Percentiles rank a stretch among this genome's conserved stretches.
These are phyloP conservation scores for Acanthamoeba lenticulata DNA, from an alignment of 208 protist genomes.

Conservation along the genomic window DNA sequence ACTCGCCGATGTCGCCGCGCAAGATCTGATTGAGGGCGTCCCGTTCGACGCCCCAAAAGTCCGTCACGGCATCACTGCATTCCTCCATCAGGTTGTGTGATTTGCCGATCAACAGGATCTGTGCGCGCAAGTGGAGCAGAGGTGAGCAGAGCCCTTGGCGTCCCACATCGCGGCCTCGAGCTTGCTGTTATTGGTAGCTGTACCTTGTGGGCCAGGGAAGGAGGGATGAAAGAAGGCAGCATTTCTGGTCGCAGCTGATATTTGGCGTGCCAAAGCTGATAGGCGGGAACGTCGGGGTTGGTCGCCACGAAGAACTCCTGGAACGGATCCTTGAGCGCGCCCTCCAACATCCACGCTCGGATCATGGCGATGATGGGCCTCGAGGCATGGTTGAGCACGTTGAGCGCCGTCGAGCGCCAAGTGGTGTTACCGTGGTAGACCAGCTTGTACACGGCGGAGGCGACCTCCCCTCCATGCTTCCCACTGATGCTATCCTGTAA, in stretches of 20 bases:
- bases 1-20: neutral
- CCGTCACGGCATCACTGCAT: slow-evolving; percentile 57
- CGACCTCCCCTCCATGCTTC: neutral
- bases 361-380: slow-evolving; percentile 58
- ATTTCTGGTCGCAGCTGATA: slow-evolving; percentile 69
- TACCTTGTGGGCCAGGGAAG: slow-evolving; percentile 69
- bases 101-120: slow-evolving; percentile 86
- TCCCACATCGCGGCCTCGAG: neutral
- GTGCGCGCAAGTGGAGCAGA: neutral
- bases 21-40: slow-evolving; percentile 18
- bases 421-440: slow-evolving; percentile 22
- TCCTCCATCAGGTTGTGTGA: slow-evolving; percentile 88
- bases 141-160: neutral
- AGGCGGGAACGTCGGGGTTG: slow-evolving; percentile 2
- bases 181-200: neutral
- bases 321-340: slow-evolving; percentile 82
- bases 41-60: neutral
- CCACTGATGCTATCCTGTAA: slow-evolving; percentile 1
- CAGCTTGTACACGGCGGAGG: slow-evolving; percentile 16
- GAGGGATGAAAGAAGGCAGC: slow-evolving; percentile 74
- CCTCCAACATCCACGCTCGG: slow-evolving; percentile 32
- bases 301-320: slow-evolving; percentile 86
- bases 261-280: slow-evolving; percentile 76
- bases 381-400: slow-evolving; percentile 35
- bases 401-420: neutral